A percentile compares a stretch with the other conserved stretches of the same genome.
These are phyloP conservation scores for Toxicodendron radicans DNA, from an alignment of 345 rosid genomes.

Conservation along the genomic window DNA sequence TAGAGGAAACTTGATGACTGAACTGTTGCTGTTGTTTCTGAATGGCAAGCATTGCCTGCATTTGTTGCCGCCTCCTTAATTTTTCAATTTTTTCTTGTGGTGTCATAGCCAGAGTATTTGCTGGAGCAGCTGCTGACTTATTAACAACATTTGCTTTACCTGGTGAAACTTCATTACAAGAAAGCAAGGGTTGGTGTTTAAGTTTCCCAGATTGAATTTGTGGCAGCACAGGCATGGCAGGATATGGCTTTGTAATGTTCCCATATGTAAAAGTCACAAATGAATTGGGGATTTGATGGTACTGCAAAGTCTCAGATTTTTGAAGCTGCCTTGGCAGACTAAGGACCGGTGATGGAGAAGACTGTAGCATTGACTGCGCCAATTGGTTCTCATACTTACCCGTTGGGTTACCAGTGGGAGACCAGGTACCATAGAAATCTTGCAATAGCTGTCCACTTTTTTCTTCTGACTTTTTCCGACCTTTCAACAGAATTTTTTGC, in stretches of 20 bases:
- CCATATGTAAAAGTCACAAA: conserved; percentile 50
- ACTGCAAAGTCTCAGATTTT: conserved; percentile 49
- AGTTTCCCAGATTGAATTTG: conserved; percentile 48
- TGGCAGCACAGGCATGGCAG: conserved; percentile 50
- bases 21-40: conserved; percentile 83
- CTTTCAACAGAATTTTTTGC: conserved; percentile 50
- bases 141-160: conserved; percentile 37
- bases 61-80: conserved; percentile 86
- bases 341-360: conserved; percentile 43
- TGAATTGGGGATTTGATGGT: conserved; percentile 50
- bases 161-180: conserved; percentile 51
- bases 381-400: conserved; percentile 44
- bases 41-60: conserved; percentile 97
- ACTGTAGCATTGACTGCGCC: conserved; percentile 28
- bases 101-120: conserved; percentile 69
- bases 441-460: conserved; percentile 35
- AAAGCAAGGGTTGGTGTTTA: conserved; percentile 45
- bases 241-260: conserved; percentile 52
- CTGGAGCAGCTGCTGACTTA: conserved; percentile 40
- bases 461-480: conserved; percentile 41
- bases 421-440: conserved; percentile 43
- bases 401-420: conserved; percentile 33
- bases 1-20: conserved; percentile 41
- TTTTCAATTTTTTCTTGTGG: conserved; percentile 96
- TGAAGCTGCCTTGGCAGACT: conserved; percentile 49